A percentile compares a stretch with the other conserved stretches of the same genome.
Conservation (phyloP, 148 eudicot genomes). For the Polygonum maritimum region DNA sequence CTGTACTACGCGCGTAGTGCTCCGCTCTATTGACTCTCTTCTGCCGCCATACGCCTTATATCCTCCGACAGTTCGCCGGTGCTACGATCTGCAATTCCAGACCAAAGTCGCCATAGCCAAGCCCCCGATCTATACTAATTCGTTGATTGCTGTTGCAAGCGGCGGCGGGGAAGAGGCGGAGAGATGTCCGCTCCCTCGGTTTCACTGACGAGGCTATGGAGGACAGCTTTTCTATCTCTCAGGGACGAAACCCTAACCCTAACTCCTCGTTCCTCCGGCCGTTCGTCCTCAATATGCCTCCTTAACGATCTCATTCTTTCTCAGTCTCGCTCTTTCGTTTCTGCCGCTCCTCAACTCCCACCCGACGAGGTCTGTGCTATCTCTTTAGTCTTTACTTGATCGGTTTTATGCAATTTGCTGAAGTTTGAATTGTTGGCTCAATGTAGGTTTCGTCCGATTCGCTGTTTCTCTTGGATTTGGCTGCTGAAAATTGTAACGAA, state of each 20-base stretch:
- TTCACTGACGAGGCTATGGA: conserved; percentile 50
- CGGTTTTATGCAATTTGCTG: background rate
- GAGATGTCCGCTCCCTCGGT: conserved; percentile 14
- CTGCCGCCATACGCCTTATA: background rate
- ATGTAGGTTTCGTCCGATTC: conserved; percentile 61
- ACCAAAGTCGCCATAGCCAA: background rate
- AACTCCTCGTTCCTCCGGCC: conserved; percentile 18
- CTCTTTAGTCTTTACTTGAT: background rate
- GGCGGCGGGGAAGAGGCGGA: background rate
- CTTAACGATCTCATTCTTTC: conserved; percentile 49
- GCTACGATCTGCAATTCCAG: background rate
- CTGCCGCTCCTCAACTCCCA: conserved; percentile 49
- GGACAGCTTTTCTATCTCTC: conserved; percentile 77
- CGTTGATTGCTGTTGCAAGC: background rate
- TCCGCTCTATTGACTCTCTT: background rate
- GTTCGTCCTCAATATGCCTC: conserved; percentile 28
- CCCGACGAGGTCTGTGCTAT: conserved; percentile 43
- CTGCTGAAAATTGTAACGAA: conserved; percentile 22
- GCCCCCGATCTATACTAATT: background rate
- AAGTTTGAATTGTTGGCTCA: background rate
- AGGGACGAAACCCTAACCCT: conserved; percentile 63
- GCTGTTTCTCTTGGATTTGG: conserved; percentile 52
- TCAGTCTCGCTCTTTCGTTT: conserved; percentile 40
- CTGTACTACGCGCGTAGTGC: background rate
- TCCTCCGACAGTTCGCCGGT: background rate